Conservation (phyloP, 2,329 filamentous ascomycete species). For the Mycosphaerelloides madeirae region DNA sequence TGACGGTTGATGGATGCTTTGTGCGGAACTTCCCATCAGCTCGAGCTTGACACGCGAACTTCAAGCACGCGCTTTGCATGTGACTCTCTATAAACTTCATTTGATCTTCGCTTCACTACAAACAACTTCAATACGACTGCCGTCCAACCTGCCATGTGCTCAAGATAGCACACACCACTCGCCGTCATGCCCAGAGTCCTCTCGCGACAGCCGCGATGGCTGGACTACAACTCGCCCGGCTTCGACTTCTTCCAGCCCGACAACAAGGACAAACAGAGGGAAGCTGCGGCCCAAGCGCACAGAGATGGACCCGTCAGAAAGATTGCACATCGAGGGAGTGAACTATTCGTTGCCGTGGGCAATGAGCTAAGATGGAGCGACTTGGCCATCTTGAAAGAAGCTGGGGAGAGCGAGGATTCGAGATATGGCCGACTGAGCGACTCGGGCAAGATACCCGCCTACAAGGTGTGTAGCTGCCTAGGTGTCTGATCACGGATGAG, state of each 20-base stretch:
- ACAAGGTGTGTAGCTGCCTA: conserved; percentile 17
- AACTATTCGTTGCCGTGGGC: conserved; percentile 83
- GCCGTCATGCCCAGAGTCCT: conserved; percentile 75
- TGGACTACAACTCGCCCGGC: conserved; percentile 71
- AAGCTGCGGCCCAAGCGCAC: conserved; percentile 7
- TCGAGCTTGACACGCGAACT: background rate
- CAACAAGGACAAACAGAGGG: conserved; percentile 9
- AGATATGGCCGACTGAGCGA: conserved; percentile 8
- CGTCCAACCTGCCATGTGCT: conserved; percentile 2
- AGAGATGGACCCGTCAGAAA: conserved; percentile 50
- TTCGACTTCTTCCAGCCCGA: conserved; percentile 65
- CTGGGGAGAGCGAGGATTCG: conserved; percentile 14
- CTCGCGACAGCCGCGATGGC: conserved; percentile 81
- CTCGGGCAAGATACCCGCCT: conserved; percentile 10
- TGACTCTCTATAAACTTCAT: background rate
- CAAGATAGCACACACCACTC: background rate
- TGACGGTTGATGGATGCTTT: background rate
- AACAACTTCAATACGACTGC: background rate
- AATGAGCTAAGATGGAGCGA: conserved; percentile 92
- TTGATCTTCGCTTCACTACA: background rate
- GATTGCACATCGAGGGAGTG: conserved; percentile 75
- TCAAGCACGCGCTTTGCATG: background rate
- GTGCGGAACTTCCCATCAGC: background rate
- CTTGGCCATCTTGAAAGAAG: conserved; percentile 70
- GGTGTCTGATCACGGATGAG: background rate